Evolutionary conservation across 2,329 filamentous ascomycete species (phyloP), one percentile per base, ranked within the genome.

Genomic region (Trichoderma aggressivum): DNA sequence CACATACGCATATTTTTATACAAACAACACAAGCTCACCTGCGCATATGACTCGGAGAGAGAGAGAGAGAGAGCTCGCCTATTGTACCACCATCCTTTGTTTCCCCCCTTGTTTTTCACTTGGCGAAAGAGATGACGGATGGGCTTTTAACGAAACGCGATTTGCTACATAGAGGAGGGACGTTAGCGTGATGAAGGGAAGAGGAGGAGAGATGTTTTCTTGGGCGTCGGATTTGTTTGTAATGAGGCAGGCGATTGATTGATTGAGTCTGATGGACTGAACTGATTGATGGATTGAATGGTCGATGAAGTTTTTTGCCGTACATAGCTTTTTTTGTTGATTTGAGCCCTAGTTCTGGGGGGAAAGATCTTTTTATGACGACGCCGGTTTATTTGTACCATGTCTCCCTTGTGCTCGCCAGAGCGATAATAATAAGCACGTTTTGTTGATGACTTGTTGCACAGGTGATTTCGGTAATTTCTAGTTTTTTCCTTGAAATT

Each of bases 281-380:
- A 43, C 43, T 60, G 47, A 26, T 60, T 39, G 56, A 56, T 26
- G 39, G 65, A 55, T 43, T 64, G 62, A 28, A 39, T 66, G 24
- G 21, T 66, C 34, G 63, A 39, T 58, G 12, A 43, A 43, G 30
- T 39, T 70, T 47, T 28, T 65, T 61, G 56, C 28, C 68, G 70
- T 71, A 71, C 53, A 71, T 71, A 71, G 21, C 21, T 61, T 47
- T 55, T 36, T 28, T 39, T 53, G 12, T 59, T 68, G 32, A 61
- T 71, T 60, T 60, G 70, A 24, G 39, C 70, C 32, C 24, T 56
- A 4, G 21, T 53, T 53, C 47, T 3, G n/a, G n/a, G 65, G 50
- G n/a, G 59, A 28, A 28, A 34, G 30, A 43, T 55, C 11, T n/a
- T 47, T 67, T 67, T 53, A 63, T 47, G 58, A 67, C 56, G 63